Percentiles rank a stretch among this genome's conserved stretches.
phyloP scores from a whole-genome alignment of 768 basidiomycete genomes.

The Leccinum fibrillosum region DNA sequence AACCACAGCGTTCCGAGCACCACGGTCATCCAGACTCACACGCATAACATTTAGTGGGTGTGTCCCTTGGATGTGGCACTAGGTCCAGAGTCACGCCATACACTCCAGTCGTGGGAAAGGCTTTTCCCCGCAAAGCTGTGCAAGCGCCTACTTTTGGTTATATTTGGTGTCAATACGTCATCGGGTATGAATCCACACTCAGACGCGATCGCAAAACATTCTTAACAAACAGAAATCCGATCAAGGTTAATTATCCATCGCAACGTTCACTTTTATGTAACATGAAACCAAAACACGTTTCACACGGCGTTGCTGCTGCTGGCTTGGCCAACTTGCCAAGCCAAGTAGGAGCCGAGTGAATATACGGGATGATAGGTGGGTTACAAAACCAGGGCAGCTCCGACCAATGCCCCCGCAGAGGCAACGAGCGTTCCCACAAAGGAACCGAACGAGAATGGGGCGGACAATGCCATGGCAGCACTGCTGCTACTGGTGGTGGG shows the following conservation, averaged over 20 bases:
- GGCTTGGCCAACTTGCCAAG: constrained; percentile 1
- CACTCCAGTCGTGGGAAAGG: too few relatives aligned
- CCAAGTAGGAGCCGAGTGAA: not conserved
- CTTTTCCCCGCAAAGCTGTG: constrained; percentile 7
- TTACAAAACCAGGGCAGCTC: constrained; percentile 25
- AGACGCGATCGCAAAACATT: not conserved
- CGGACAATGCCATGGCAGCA: constrained; percentile 16
- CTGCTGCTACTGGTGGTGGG: not conserved
- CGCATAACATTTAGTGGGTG: too few relatives aligned
- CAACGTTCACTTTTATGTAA: not conserved
- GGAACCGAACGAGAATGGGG: constrained; percentile 16
- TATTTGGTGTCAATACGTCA: not conserved
- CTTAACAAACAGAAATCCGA: not conserved
- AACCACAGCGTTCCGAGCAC: too few relatives aligned
- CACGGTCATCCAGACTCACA: too few relatives aligned
- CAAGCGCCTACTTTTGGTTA: not conserved
- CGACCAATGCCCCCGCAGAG: constrained; percentile 25
- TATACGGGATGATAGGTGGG: not conserved
- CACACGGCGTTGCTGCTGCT: not conserved
- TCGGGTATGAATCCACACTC: not conserved
- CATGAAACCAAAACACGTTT: constrained; percentile 6
- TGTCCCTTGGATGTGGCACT: too few relatives aligned
- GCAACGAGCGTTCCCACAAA: constrained; percentile 22
- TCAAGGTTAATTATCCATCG: not conserved
- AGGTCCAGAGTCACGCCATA: too few relatives aligned